Evolutionary conservation across 768 basidiomycete species (phyloP).

Genomic region (Cytidiella melzeri): DNA sequence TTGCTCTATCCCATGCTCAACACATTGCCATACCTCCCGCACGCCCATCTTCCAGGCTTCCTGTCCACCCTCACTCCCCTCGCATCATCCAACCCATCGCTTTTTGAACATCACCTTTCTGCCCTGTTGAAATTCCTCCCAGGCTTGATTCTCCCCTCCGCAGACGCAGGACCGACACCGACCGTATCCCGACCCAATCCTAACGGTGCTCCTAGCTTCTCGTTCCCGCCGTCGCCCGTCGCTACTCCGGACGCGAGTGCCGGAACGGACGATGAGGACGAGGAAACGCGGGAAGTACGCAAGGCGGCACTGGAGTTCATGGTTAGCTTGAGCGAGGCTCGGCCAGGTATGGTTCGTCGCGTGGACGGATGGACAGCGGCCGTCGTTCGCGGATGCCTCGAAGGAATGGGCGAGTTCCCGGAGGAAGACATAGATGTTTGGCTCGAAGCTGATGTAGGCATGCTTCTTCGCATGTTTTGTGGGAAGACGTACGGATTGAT

Average conservation of each 20-base stretch:
- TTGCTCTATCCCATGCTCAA: constrained; percentile 71
- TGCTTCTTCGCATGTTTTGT: constrained; percentile 1
- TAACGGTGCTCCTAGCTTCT: constrained; percentile 27
- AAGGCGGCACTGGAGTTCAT: constrained; percentile 78
- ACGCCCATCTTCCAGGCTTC: constrained; percentile 54
- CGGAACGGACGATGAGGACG: constrained; percentile 36
- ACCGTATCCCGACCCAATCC: constrained; percentile 44
- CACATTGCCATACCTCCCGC: constrained; percentile 56
- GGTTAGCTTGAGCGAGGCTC: constrained; percentile 72
- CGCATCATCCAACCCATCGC: constrained; percentile 53
- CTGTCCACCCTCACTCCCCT: constrained; percentile 67
- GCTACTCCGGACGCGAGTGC: constrained; percentile 22
- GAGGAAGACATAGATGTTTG: constrained; percentile 56
- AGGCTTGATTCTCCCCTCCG: constrained; percentile 60
- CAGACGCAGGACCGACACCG: constrained; percentile 47
- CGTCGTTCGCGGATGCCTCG: constrained; percentile 69
- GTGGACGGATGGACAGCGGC: constrained; percentile 66
- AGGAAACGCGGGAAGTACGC: constrained; percentile 64
- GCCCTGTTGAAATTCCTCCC: constrained; percentile 67
- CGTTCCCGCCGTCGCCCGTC: constrained; percentile 32
- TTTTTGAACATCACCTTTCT: constrained; percentile 71
- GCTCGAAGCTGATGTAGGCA: constrained; percentile 68
- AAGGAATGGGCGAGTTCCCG: constrained; percentile 76
- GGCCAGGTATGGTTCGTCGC: constrained; percentile 60
- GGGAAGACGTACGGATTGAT: background rate